phyloP scores from a whole-genome alignment of 2,329 filamentous ascomycete genomes.

The Fusarium buharicum region DNA sequence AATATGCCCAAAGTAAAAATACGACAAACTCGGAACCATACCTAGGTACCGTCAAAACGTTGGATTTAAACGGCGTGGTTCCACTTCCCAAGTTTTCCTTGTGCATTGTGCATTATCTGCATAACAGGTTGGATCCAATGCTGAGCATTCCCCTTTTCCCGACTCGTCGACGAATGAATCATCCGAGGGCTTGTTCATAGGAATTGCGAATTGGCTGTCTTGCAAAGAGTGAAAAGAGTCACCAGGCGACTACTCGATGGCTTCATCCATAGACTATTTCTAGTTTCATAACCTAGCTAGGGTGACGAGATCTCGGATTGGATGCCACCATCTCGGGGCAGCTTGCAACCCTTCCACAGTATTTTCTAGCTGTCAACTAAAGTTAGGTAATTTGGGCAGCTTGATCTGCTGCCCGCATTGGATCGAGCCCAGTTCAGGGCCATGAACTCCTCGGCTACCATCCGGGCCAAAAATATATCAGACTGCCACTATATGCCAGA shows the following conservation, averaged over 20 bases:
- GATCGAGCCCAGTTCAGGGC: not conserved
- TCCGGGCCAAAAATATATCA: not conserved
- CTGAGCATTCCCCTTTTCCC: constrained; percentile 1
- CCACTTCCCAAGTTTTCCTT: constrained; percentile 12
- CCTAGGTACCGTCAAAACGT: constrained; percentile 12
- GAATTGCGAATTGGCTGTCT: constrained; percentile 16
- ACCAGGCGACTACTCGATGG: not conserved
- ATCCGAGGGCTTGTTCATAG: not conserved
- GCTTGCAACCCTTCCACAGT: constrained; percentile 15
- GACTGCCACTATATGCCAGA: constrained; percentile 3
- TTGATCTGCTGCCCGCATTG: not conserved
- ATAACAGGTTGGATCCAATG: constrained; percentile 1
- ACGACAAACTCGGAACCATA: constrained; percentile 9
- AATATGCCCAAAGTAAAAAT: constrained; percentile 5
- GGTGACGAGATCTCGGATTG: constrained; percentile 35
- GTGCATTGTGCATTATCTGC: constrained; percentile 6
- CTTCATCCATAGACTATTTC: constrained; percentile 12
- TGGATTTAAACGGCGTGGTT: constrained; percentile 16
- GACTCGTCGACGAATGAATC: not conserved
- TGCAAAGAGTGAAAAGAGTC: not conserved
- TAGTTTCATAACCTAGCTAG: constrained; percentile 14
- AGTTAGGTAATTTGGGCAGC: not conserved
- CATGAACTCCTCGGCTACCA: constrained; percentile 16
- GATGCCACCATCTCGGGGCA: constrained; percentile 27
- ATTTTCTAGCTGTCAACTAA: constrained; percentile 16